Evolutionary conservation across 108 stramenopile species (phyloP), one percentile per base, ranked within the genome.

Genomic region (Bacterosira constricta): DNA sequence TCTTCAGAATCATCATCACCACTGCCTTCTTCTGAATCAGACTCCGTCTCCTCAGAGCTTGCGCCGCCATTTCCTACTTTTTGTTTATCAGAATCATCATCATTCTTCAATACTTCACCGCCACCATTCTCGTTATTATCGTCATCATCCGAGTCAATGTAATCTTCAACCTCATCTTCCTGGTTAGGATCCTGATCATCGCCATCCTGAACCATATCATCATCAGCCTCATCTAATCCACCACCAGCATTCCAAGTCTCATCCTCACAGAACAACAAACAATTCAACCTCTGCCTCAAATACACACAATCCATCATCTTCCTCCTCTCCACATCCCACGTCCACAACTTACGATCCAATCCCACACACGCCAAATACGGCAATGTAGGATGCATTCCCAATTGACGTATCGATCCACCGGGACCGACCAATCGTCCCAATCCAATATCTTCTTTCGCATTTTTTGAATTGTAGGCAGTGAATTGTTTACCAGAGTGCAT

Each of bases 231-330:
- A 21, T 69, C 60, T 12, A 35, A 72, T 0, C 34, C 21, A 20
- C 67, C 69, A 35, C 53, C 66, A 34, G 38, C 68, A 60, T 13
- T 34, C 69, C 66, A 65, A 17, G 41, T 44, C 10, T 39, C 70
- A 58, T 89, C 88, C n/a, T 50, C 54, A 27, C 84, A 86, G 62
- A 91, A 64, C 57, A 94, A 60, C n/a, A 90, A 74, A 72, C 88
- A 89, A 69, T 88, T 90, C 75, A 94, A 66, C 47, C 93, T 75
- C 82, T 94, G 93, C 52, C 85, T 94, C 80, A 94, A 63, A 67
- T 94, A 94, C 10, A 91, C 81, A 71, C 90, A 90, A 66, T 87
- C 83, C 27, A 88, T 18, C 67, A 89, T 82, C 34, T 68, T 83
- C 20, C 82, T 63, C 26, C 38, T 63, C 6, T 80, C 63, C 30